These are phyloP conservation scores for Penicillium crustosum DNA, from an alignment of 2,329 filamentous ascomycete species.

Conservation along the genomic window DNA sequence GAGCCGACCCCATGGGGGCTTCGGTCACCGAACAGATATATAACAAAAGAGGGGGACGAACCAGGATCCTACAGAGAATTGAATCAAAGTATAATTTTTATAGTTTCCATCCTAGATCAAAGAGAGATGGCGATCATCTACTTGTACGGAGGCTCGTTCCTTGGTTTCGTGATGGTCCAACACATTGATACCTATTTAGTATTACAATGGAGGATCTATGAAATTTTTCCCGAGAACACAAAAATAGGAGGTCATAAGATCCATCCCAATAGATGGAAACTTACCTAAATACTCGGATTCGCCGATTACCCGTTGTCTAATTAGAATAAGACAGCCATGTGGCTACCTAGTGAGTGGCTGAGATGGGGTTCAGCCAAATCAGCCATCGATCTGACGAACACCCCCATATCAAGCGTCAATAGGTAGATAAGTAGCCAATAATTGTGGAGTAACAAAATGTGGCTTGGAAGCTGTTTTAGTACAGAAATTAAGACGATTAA, in stretches of 20 bases:
- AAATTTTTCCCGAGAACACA: not conserved
- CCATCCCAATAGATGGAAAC: not conserved
- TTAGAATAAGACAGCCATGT: constrained; percentile 1
- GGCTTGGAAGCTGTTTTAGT: not conserved
- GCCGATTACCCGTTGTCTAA: not conserved
- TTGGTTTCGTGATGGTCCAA: not conserved
- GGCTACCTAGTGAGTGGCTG: not conserved
- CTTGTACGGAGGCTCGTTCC: not conserved
- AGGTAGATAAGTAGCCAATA: not conserved
- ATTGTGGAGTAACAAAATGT: not conserved
- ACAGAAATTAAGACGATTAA: not conserved
- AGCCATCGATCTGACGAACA: not conserved
- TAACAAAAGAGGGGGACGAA: not conserved
- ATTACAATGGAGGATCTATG: not conserved
- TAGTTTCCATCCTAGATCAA: not conserved
- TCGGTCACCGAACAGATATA: not conserved
- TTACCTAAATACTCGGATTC: not conserved
- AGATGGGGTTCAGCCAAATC: not conserved
- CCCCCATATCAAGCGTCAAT: not conserved
- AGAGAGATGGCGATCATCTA: constrained; percentile 5
- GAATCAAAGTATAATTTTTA: not conserved
- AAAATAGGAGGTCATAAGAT: not conserved
- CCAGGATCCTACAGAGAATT: not conserved
- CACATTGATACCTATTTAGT: not conserved
- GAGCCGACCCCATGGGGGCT: not conserved